Evolutionary conservation across 2,329 filamentous ascomycete species (phyloP).

Genomic region (Fusarium illudens): DNA sequence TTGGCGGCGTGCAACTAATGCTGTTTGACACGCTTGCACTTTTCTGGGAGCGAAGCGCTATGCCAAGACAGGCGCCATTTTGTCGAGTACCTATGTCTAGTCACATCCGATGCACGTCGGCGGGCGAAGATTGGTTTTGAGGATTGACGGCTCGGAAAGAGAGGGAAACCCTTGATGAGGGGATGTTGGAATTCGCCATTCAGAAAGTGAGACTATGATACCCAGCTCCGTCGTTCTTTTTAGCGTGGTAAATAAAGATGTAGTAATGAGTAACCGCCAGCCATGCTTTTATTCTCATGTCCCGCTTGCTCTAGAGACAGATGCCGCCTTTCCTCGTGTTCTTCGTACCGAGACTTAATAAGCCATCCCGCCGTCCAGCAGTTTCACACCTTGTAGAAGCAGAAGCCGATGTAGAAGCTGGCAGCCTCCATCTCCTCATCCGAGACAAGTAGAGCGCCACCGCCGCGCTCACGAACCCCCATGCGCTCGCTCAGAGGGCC

Average conservation of each 20-base stretch:
- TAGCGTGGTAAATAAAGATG: conserved; percentile 25
- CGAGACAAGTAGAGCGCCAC: conserved; percentile 73
- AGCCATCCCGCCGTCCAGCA: background rate
- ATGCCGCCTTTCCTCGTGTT: background rate
- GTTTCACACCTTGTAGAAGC: conserved; percentile 88
- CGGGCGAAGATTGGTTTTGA: background rate
- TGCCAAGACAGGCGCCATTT: background rate
- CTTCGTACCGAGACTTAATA: conserved; percentile 3
- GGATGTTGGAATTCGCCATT: conserved; percentile 39
- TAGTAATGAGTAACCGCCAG: conserved; percentile 30
- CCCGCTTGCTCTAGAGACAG: background rate
- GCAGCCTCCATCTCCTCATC: conserved; percentile 93
- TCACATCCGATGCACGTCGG: background rate
- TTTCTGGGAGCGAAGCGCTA: background rate
- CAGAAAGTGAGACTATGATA: conserved; percentile 43
- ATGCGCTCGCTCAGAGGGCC: conserved; percentile 93
- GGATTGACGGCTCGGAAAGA: background rate
- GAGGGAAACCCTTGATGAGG: conserved; percentile 19
- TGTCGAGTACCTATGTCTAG: too few species aligned
- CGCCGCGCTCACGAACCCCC: conserved; percentile 80
- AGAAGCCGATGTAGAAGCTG: conserved; percentile 92
- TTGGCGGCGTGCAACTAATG: conserved; percentile 66
- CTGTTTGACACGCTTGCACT: conserved; percentile 41
- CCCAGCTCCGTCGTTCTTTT: conserved; percentile 39
- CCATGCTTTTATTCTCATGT: conserved; percentile 21